Percentiles rank a stretch among this genome's conserved stretches.
phyloP scores from a whole-genome alignment of 2,329 filamentous ascomycete species.

The Beauveria australis region DNA sequence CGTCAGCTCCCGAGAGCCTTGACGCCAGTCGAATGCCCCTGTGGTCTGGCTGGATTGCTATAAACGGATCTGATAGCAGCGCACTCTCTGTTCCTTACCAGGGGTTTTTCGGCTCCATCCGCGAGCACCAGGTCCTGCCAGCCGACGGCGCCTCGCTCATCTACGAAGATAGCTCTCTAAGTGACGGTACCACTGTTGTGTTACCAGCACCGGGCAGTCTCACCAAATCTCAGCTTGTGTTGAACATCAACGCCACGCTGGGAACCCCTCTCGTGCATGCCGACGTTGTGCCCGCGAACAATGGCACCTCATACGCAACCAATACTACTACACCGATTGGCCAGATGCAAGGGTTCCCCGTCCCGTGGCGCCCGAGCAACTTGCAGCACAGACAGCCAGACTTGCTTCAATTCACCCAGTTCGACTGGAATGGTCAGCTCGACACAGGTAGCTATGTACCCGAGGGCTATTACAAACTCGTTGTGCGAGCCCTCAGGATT shows the following conservation, averaged over 20 bases:
- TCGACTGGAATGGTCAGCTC: conserved; percentile 39
- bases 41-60: conserved; percentile 34
- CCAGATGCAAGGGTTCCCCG: conserved; percentile 33
- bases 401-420: conserved; percentile 10
- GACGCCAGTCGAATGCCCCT: conserved; percentile 29
- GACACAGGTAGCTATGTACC: conserved; percentile 38
- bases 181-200: conserved; percentile 22
- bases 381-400: not conserved
- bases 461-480: conserved; percentile 40
- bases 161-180: conserved; percentile 16
- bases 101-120: conserved; percentile 29
- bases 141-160: conserved; percentile 24
- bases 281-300: conserved; percentile 34
- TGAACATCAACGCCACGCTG: conserved; percentile 29
- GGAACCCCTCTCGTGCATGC: conserved; percentile 36
- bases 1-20: conserved; percentile 26
- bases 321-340: conserved; percentile 27
- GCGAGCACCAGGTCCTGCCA: conserved; percentile 19
- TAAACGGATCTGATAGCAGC: conserved; percentile 31
- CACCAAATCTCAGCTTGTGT: conserved; percentile 28
- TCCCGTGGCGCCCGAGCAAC: conserved; percentile 22
- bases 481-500: conserved; percentile 39
- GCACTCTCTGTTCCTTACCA: conserved; percentile 33
- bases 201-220: conserved; percentile 18
- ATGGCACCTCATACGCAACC: conserved; percentile 18